Evolutionary conservation across 345 rosid species (phyloP).

Genomic region (Melastoma malabathricum): DNA sequence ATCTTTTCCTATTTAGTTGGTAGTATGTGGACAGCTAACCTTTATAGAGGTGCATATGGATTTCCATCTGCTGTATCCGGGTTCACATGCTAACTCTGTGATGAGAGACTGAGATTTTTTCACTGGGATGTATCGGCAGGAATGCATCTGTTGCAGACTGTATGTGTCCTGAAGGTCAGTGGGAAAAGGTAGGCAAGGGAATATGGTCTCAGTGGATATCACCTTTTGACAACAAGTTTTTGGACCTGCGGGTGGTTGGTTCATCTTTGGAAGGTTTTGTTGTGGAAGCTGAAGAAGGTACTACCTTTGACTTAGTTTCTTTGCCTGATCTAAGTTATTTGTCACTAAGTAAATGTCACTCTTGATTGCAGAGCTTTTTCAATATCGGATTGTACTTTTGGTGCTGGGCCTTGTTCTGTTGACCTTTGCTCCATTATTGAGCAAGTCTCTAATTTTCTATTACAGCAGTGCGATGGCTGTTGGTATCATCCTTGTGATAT

Average conservation of each 20-base stretch:
- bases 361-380: slow-evolving; percentile 38
- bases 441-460: slow-evolving; percentile 75
- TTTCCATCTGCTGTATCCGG: neutral
- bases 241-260: slow-evolving; percentile 47
- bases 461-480: slow-evolving; percentile 86
- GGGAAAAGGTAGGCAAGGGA: slow-evolving; percentile 75
- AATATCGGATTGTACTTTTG: slow-evolving; percentile 54
- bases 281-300: slow-evolving; percentile 63
- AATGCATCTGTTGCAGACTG: slow-evolving; percentile 65
- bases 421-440: slow-evolving; percentile 49
- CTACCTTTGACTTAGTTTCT: neutral
- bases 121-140: slow-evolving; percentile 22
- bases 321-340: neutral
- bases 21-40: too few relatives aligned
- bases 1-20: neutral
- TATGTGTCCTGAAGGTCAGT: slow-evolving; percentile 60
- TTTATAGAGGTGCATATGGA: too few relatives aligned
- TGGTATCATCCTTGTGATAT: slow-evolving; percentile 74
- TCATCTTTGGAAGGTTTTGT: slow-evolving; percentile 29
- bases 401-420: slow-evolving; percentile 43
- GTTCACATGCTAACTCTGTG: neutral
- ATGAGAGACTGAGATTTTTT: neutral
- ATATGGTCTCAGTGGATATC: slow-evolving; percentile 73
- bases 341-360: neutral
- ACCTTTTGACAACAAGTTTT: slow-evolving; percentile 67